Base-by-base conservation (phyloP, 2,329 filamentous ascomycete species). In the Raffaelea albimanens region DNA sequence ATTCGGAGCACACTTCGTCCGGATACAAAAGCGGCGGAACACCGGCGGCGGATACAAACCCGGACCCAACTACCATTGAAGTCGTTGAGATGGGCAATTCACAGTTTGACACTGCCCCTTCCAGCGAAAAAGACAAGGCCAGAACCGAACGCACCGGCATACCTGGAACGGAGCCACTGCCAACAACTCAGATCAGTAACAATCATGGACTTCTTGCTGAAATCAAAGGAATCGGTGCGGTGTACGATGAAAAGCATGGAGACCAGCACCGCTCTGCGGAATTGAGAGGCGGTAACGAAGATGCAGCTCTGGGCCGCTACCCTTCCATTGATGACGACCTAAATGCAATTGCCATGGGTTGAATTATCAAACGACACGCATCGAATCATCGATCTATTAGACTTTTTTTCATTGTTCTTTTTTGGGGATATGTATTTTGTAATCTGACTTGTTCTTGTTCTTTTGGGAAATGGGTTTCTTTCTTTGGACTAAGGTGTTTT, bases 161-260 rank as follows among this genome's bases (percentile, higher is more conserved):
- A n/a, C n/a, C n/a, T n/a, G n/a, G n/a, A n/a, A n/a, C n/a, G n/a
- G 25, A 29, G 25, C 25, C 25, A 7, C 25, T 29, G 7, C 25
- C 25, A 29, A 29, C 7, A 42, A 16, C 40, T 42, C 11, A 36
- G 21, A 33, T 21, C 33, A 46, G 40, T 36, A 34, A 43, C 14
- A 25, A n/a, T 7, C 19, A 20, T 14, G 44, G 33, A 16, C 48
- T 47, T 9, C 45, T 45, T 16, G 45, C 47, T 19, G 42, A 50
- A 4, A 42, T 50, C 18, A 46, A 46, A 25, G 49, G 49, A 16
- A 44, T 50, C 31, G 48, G 48, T 13, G 45, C 42, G 3, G 45
- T 23, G 9, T 40, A 50, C 36, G 45, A 47, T 20, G 40, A 43
- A 25, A 23, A 38, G 34, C 34, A 29, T 13, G 25, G 25, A 29